Base-by-base conservation (phyloP, 1,139 yeast species). In the Geotrichum klebahnii region DNA sequence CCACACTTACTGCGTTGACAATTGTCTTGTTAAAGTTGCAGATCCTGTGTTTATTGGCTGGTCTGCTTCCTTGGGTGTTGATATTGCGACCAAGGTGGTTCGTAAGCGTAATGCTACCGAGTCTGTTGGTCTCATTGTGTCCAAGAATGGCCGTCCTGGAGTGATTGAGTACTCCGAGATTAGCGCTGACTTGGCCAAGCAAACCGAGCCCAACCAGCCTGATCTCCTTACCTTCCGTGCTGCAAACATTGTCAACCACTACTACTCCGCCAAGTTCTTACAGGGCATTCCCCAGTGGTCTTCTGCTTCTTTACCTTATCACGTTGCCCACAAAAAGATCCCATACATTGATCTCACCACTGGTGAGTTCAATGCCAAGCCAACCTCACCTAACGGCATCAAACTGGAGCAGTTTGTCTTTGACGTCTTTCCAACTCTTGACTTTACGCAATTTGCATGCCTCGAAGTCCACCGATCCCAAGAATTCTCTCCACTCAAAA, bases 1-100 rank as follows among this genome's bases (percentile, higher is more conserved):
- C 55, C 97, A 94, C 70, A 86, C 90, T 84, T 94, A 89, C 71
- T 90, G 97, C 69, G 97, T 94, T 46, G 99, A 94, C 69, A 94
- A 94, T 67, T 83, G 84, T 36, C 74, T 94, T 48, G 97, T 90
- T 39, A 84, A 84, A 65, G 90, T 92, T 48, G 97, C 97, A 1
- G 99, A 94, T 66, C 99, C 99, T 1, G 73, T 80, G 0, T 92
- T 94, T 64, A 69, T 94, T 57, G 99, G 98, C 0, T 92, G 84
- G 71, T 82, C 97, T 20, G 81, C 84, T 38, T 76, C 79, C 51
- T 37, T 41, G 28, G 63, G 76, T 9, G 84, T 82, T 52, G 82
- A 86, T 39, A 76, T 92, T 58, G 95, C 97, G 34, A 89, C 97
- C 9, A 94, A 94, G 68, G 97, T 85, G 23, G 99, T 94, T 36